Evolutionary conservation across 169 alveolate genomes (phyloP).

Genomic region (Neospora caninum): DNA sequence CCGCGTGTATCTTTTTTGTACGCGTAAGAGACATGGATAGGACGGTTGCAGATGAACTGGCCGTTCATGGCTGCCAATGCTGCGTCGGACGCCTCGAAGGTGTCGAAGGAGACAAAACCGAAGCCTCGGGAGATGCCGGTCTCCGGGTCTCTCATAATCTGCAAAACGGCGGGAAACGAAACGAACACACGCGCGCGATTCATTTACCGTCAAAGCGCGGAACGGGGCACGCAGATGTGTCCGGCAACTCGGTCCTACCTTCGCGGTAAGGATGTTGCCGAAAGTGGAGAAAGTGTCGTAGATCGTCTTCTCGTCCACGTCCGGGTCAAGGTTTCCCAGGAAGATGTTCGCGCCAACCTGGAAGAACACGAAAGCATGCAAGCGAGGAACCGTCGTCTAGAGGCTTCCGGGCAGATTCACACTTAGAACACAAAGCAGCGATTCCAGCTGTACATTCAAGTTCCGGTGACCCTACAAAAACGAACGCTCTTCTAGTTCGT

Average conservation of each 20-base stretch:
- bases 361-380: not conserved
- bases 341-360: slow-evolving; percentile 97
- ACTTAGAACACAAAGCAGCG: not conserved
- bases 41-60: slow-evolving; percentile 95
- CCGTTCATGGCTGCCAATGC: slow-evolving; percentile 97
- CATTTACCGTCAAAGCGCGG: not conserved
- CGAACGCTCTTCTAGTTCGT: too few species aligned
- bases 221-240: not conserved
- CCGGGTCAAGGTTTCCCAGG: slow-evolving; percentile 97
- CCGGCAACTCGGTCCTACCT: slow-evolving; percentile 41
- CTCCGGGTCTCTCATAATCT: slow-evolving; percentile 95
- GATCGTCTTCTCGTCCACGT: slow-evolving; percentile 96
- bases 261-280: slow-evolving; percentile 91
- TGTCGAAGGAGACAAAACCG: slow-evolving; percentile 97
- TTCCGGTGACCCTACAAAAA: not conserved
- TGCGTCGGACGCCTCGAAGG: slow-evolving; percentile 98
- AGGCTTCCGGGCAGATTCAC: not conserved
- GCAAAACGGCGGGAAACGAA: slow-evolving; percentile 34
- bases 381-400: not conserved
- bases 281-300: slow-evolving; percentile 96
- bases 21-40: slow-evolving; percentile 97
- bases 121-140: slow-evolving; percentile 92
- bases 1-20: slow-evolving; percentile 96
- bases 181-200: not conserved
- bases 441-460: not conserved